Evolutionary conservation across 1,284 basidiomycete genomes (phyloP).

Genomic region (Pseudozyma hubeiensis): DNA sequence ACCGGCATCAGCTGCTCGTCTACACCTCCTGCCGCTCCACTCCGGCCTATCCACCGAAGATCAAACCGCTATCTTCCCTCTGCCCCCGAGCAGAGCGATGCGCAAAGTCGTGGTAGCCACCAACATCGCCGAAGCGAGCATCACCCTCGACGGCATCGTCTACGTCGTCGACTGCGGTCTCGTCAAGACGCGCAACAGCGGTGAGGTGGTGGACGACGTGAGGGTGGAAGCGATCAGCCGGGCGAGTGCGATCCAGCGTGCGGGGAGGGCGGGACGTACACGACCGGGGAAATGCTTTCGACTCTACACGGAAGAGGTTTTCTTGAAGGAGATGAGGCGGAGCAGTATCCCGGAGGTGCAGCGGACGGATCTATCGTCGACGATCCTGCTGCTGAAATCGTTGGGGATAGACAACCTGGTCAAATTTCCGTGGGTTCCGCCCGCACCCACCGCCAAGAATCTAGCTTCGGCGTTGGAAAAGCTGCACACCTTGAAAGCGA

Average conservation of each 20-base stretch:
- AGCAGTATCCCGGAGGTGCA: constrained; percentile 89
- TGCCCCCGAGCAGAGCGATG: constrained; percentile 75
- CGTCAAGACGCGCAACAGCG: constrained; percentile 78
- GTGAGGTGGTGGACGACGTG: constrained; percentile 67
- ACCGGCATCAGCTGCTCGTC: constrained; percentile 73
- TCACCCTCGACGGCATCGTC: constrained; percentile 93
- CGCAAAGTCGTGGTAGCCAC: constrained; percentile 93
- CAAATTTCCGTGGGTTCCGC: constrained; percentile 88
- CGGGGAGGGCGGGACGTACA: constrained; percentile 70
- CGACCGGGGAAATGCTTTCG: constrained; percentile 90
- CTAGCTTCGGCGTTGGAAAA: constrained; percentile 84
- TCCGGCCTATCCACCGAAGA: constrained; percentile 87
- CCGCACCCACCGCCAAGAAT: constrained; percentile 83
- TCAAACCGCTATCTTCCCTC: constrained; percentile 85
- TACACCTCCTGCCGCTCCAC: constrained; percentile 81
- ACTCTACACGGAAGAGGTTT: constrained; percentile 80
- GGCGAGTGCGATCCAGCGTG: constrained; percentile 69
- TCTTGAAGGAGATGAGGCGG: constrained; percentile 74
- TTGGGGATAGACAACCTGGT: constrained; percentile 86
- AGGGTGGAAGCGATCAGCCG: constrained; percentile 65
- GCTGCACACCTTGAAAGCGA: constrained; percentile 71
- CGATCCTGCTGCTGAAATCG: constrained; percentile 90
- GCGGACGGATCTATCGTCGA: constrained; percentile 85
- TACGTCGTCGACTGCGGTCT: constrained; percentile 96
- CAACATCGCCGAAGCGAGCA: constrained; percentile 96